Evolutionary conservation across 2,329 filamentous ascomycete species (phyloP).

Genomic region (Calonectria ilicicola): DNA sequence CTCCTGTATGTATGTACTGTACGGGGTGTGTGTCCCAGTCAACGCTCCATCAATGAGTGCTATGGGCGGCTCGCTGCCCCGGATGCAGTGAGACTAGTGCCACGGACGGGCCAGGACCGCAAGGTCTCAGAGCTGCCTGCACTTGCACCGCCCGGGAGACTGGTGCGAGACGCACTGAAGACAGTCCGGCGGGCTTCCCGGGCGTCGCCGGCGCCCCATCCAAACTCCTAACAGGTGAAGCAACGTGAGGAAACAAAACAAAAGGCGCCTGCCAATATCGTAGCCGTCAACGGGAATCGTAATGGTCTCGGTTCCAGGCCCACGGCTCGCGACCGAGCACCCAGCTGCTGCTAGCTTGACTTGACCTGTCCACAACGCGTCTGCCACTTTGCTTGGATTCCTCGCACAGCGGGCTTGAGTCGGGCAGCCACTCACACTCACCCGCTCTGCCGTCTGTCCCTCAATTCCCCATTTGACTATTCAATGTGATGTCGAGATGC

Average conservation of each 20-base stretch:
- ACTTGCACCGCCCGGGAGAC: conserved; percentile 2
- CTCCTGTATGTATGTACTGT: background rate
- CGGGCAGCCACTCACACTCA: background rate
- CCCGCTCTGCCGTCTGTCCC: background rate
- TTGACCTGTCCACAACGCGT: background rate
- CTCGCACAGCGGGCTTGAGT: background rate
- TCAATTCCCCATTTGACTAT: background rate
- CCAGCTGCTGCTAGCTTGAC: background rate
- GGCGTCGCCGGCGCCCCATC: background rate
- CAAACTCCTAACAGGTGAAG: background rate
- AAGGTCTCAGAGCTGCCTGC: conserved; percentile 3
- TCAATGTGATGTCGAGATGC: conserved; percentile 1
- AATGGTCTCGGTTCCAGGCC: background rate
- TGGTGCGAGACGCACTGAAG: conserved; percentile 2
- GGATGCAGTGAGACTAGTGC: conserved; percentile 24
- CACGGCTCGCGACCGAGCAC: background rate
- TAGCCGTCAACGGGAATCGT: conserved; percentile 3
- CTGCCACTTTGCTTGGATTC: background rate
- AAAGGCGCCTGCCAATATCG: background rate
- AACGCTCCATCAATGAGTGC: conserved; percentile 8
- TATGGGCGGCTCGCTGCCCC: conserved; percentile 13
- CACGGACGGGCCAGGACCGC: conserved; percentile 12
- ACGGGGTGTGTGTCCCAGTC: background rate
- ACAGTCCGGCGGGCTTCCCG: conserved; percentile 8
- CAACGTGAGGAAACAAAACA: conserved; percentile 3